Base-by-base conservation (phyloP, 108 stramenopile genomes). In the Pseudonitzschia pungens region DNA sequence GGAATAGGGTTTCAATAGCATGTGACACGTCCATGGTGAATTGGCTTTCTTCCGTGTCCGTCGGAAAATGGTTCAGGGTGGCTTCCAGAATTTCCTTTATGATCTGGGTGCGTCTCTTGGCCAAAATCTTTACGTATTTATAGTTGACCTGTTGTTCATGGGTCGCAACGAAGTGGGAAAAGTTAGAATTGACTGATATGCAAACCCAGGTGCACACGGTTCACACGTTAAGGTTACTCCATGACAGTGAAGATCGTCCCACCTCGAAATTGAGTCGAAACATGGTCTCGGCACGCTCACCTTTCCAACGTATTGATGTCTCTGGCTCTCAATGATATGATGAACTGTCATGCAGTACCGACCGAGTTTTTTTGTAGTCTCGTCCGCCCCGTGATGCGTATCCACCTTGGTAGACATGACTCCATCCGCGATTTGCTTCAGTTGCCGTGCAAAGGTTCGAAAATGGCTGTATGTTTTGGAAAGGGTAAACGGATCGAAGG, bases 391-490 rank as follows among this genome's bases (percentile, higher is more conserved):
- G 10, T 74, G 21, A 11, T 26, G 63, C 11, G 14, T 48, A 53
- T 28, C 52, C 36, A 33, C 24, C 10, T 12, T 16, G 4, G 48
- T n/a, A 8, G 40, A 57, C 24, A 54, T 71, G 58, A 43, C 63
- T 26, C 21, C 42, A 15, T 81, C 74, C 15, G 67, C 74, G 9
- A 64, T 53, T 52, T 76, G 43, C 65, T 87, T 76, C 36, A 87
- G 70, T 63, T 84, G 67, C 20, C 76, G 55, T 2, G 56, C 75
- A 21, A 87, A 59, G 18, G 78, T 75, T 40, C 86, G 86, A 69
- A 87, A 87, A 28, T 75, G 64, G 41, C 64, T 71, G 70, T 72
- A 87, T 12, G 86, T 87, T 52, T 87, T 87, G 72, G 77, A 76
- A 2, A 84, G 45, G 7, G 55, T 71, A 50, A 84, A 84, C 42